These are phyloP conservation scores for Luzula sylvatica DNA, from an alignment of 176 grass and related monocot species.

Conservation along the genomic window DNA sequence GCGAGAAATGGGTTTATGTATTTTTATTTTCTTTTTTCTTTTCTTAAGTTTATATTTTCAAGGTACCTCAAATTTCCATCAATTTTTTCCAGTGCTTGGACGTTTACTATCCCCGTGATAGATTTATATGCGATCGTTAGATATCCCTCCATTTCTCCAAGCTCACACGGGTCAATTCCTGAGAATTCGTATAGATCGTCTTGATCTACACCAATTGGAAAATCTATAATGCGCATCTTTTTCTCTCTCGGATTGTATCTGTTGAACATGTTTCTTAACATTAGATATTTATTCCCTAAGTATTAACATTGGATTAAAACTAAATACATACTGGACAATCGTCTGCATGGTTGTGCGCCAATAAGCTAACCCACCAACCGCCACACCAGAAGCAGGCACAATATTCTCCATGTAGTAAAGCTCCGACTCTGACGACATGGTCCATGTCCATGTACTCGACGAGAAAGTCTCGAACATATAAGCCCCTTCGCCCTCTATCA, in stretches of 20 bases:
- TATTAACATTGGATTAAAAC: too few relatives aligned
- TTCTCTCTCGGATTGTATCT: too few relatives aligned
- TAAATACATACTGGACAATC: slow-evolving; percentile 34
- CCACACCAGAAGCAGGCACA: slow-evolving; percentile 17
- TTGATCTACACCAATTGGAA: too few relatives aligned
- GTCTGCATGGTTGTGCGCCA: slow-evolving; percentile 42
- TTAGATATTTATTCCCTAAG: too few relatives aligned
- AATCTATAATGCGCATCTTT: too few relatives aligned
- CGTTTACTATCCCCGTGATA: neutral
- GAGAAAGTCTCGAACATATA: slow-evolving; percentile 56
- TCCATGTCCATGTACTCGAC: slow-evolving; percentile 34
- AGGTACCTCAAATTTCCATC: neutral
- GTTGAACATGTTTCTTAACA: too few relatives aligned
- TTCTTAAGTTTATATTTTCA: too few relatives aligned
- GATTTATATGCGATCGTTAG: slow-evolving; percentile 20
- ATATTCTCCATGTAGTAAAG: slow-evolving; percentile 20
- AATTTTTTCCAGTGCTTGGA: slow-evolving; percentile 2
- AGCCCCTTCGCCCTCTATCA: slow-evolving; percentile 7
- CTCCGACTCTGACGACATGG: neutral
- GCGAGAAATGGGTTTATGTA: too few relatives aligned
- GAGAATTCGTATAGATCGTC: too few relatives aligned
- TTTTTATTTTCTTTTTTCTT: too few relatives aligned
- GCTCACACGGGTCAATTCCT: too few relatives aligned
- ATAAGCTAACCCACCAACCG: slow-evolving; percentile 32
- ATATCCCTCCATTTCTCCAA: slow-evolving; percentile 44